Conservation (phyloP, 176 grass and related monocot species). For the Elymus sibiricus region DNA sequence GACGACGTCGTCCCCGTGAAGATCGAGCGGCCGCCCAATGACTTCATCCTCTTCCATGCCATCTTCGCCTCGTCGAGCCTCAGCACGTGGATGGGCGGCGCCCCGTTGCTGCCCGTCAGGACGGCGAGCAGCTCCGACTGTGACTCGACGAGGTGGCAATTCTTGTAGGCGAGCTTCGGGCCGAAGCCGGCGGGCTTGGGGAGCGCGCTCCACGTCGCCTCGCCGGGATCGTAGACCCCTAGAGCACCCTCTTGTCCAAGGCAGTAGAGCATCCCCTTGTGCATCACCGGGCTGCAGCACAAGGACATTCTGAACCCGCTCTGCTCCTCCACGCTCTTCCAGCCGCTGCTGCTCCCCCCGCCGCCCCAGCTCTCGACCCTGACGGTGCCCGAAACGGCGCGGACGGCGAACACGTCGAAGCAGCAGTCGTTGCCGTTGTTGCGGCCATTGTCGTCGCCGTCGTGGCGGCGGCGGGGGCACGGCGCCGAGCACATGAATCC, state of each 20-base stretch:
- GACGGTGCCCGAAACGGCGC: not conserved
- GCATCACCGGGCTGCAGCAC: not conserved
- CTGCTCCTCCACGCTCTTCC: not conserved
- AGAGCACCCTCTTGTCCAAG: not conserved
- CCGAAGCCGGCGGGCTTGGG: not conserved
- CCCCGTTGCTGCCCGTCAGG: not conserved
- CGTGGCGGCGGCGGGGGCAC: not conserved
- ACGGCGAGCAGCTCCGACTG: not conserved
- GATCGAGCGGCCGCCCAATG: not conserved
- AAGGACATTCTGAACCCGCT: not conserved
- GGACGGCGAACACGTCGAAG: not conserved
- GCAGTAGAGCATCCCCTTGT: not conserved
- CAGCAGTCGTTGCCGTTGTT: not conserved
- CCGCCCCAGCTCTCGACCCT: not conserved
- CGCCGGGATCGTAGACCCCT: not conserved
- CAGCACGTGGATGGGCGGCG: not conserved
- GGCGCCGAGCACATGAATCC: not conserved
- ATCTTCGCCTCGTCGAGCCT: not conserved
- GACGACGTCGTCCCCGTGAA: not conserved
- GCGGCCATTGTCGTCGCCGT: not conserved
- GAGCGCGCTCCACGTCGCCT: not conserved
- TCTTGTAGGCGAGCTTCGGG: not conserved
- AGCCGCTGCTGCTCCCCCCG: not conserved
- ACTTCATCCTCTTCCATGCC: constrained; percentile 3
- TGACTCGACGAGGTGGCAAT: not conserved